A percentile compares a stretch with the other conserved stretches of the same genome.
phyloP scores from a whole-genome alignment of 331 rosid genomes.

The Pyrus hybrid region DNA sequence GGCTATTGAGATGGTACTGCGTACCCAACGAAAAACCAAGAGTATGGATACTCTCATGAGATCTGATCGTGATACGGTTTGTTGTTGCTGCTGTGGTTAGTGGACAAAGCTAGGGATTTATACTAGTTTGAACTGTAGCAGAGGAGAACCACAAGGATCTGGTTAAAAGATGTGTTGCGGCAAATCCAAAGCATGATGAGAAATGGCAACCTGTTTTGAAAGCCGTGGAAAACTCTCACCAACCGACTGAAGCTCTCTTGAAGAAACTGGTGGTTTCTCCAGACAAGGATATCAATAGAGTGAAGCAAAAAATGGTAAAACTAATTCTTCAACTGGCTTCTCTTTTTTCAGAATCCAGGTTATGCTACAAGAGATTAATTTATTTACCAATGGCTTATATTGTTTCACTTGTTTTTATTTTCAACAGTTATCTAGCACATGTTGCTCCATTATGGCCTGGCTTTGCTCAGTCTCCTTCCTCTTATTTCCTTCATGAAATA shows the following conservation, averaged over 20 bases:
- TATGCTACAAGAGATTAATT: not conserved
- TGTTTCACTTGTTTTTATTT: too few species aligned
- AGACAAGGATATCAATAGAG: constrained; percentile 54
- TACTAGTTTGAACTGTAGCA: constrained; percentile 71
- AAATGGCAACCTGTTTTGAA: constrained; percentile 73
- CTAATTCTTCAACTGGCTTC: constrained; percentile 13
- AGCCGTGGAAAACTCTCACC: constrained; percentile 84
- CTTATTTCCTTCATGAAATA: too few species aligned
- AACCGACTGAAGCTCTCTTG: constrained; percentile 64
- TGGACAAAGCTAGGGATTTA: constrained; percentile 80
- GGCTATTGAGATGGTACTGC: constrained; percentile 91
- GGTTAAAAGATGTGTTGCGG: constrained; percentile 51
- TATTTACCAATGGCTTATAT: too few species aligned
- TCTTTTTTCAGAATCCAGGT: not conserved
- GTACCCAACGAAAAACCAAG: constrained; percentile 73
- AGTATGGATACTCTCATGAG: constrained; percentile 82
- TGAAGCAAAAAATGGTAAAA: constrained; percentile 50
- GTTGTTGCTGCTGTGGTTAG: constrained; percentile 72
- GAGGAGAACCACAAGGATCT: constrained; percentile 77
- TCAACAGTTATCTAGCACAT: too few species aligned
- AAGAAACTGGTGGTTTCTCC: constrained; percentile 65
- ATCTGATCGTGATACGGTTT: constrained; percentile 74
- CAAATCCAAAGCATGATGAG: constrained; percentile 89
- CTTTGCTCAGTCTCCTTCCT: too few species aligned
- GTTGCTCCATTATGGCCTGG: too few species aligned